These are phyloP conservation scores for Phlebopus sp. DNA, from an alignment of 1,284 basidiomycete species.

Conservation along the genomic window DNA sequence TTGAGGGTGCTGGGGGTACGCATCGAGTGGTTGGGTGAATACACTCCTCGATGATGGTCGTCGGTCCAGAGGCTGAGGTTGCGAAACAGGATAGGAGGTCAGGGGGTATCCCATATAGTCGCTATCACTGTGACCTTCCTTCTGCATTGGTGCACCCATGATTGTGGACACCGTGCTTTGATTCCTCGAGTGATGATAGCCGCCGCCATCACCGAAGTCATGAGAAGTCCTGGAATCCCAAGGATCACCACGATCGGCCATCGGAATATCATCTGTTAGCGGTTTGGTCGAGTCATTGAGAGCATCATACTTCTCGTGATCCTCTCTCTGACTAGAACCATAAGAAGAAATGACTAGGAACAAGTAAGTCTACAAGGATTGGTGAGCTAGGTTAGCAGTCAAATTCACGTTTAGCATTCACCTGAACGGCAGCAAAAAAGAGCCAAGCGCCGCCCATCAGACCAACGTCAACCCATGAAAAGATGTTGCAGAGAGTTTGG, in stretches of 20 bases:
- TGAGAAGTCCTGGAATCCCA: conserved; percentile 69
- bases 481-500: conserved; percentile 76
- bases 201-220: conserved; percentile 38
- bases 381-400: conserved; percentile 5
- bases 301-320: conserved; percentile 79
- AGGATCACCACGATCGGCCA: conserved; percentile 61
- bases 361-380: conserved; percentile 58
- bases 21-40: conserved; percentile 29
- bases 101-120: conserved; percentile 27
- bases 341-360: conserved; percentile 72
- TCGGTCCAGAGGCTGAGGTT: conserved; percentile 17
- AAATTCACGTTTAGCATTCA: conserved; percentile 25
- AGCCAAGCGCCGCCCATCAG: conserved; percentile 86
- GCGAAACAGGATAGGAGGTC: conserved; percentile 26
- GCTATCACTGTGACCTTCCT: conserved; percentile 38
- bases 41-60: conserved; percentile 10
- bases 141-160: conserved; percentile 46
- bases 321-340: conserved; percentile 67
- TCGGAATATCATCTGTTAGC: conserved; percentile 63
- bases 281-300: conserved; percentile 67
- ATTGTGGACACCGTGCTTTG: conserved; percentile 57
- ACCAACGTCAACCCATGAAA: conserved; percentile 89
- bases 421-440: conserved; percentile 72
- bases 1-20: conserved; percentile 43
- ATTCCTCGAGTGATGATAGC: conserved; percentile 46